Base-by-base conservation (phyloP, 176 grass and related monocot genomes). In the Hordeum marinum region DNA sequence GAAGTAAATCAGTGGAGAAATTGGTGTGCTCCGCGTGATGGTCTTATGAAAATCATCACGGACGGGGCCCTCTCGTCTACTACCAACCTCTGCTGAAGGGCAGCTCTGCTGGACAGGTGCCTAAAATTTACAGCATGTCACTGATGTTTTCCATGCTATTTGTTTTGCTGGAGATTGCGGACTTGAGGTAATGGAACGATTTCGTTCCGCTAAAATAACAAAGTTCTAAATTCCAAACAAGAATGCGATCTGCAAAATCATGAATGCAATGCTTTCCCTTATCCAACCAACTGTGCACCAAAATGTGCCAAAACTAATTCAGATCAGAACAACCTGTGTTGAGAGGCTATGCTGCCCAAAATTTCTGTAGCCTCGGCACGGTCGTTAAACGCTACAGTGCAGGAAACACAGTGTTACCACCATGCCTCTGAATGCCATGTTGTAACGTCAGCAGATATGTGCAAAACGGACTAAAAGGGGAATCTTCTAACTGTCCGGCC, bases 401-500 rank as follows among this genome's bases (percentile, higher is more conserved):
- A 11, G 23, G 25, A 70, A 63, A 32, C 23, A 84, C 3, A 35
- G 12, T 31, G 48, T 17, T 11, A 75, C 71, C 46, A 74, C 71
- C 46, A 74, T 29, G 70, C 70, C 70, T 73, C 42, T 8, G 18
- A 36, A 57, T 26, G 67, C 25, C 4, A 41, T 18, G 24, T 13
- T 68, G 27, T 5, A 9, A 36, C 75, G 48, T 61, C 14, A 57
- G 36, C 45, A 24, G 21, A 58, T 81, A 79, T 84, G 67, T 66
- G 68, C 86, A 85, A 84, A 9, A 75, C 39, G 34, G 59, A 80
- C 46, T 24, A 31, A 20, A 75, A 39, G 4, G 4, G 12, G 14
- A 11, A 79, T 80, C 60, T 25, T 70, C 63, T 92, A 98, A 68
- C 59, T 93, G 11, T 85, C 83, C 4, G 89, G 89, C 95, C 93